Base-by-base conservation (phyloP, 139 green algal genomes). In the Volvox africanus region DNA sequence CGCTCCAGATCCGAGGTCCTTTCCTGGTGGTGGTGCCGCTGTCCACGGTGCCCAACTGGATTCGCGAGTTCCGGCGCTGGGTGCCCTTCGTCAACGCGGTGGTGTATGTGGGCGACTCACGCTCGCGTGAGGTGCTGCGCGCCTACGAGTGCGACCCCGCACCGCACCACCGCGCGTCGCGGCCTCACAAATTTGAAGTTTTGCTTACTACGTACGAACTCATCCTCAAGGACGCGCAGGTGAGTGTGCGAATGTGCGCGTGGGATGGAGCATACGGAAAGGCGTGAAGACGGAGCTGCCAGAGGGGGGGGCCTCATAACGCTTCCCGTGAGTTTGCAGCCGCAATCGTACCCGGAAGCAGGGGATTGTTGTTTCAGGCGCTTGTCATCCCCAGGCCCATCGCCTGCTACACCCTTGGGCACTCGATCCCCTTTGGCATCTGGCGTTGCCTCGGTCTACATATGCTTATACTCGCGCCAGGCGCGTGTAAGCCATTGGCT, bases 141-240 rank as follows among this genome's bases (percentile, higher is more conserved):
- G 77, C 91, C 44, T 97, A 96, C 86, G 95, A 98, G 94, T 96
- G 93, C 82, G 62, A 86, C 44, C 79, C 83, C 61, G 2, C 73
- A 81, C 68, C 50, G 28, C 68, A 89, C 81, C 55, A 92, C 95
- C 75, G 67, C 75, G 28, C 92, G n/a, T 67, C 92, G 88, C 86
- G 86, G 50, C 86, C 75, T 3, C 36, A 91, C 75, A 97, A 96
- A 84, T 97, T 98, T 79, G 95, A 99, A 91, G 95, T 95, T 24
- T 89, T 98, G 55, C 96, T 99, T 89, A 99, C 97, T 33, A 99
- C 97, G 1, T 99, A 98, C 90, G 97, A 99, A 92, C 94, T 99
- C 69, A 96, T 98, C 67, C 92, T 99, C 26, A 98, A 99, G 92
- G 97, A 99, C 89, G 93, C 95, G 0, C 89, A 65, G 75, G 78